These are phyloP conservation scores for Xylaria sp. DNA, from an alignment of 2,329 filamentous ascomycete species.

Conservation along the genomic window DNA sequence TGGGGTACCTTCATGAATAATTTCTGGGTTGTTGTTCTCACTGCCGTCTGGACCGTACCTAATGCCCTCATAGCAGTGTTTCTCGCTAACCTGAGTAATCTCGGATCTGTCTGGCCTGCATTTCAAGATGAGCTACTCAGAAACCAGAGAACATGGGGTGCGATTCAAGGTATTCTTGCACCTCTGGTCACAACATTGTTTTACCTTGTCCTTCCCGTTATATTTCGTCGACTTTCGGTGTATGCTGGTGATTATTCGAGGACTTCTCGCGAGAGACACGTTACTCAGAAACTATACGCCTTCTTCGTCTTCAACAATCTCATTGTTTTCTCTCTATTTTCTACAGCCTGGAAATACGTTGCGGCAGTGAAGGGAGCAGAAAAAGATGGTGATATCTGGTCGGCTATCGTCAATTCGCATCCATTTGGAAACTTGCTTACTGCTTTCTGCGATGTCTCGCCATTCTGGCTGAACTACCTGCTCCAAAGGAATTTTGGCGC, in stretches of 20 bases:
- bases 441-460: constrained; percentile 41
- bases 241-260: constrained; percentile 88
- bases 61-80: constrained; percentile 95
- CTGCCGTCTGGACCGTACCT: constrained; percentile 84
- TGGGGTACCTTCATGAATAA: constrained; percentile 81
- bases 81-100: constrained; percentile 81
- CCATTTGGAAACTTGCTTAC: constrained; percentile 52
- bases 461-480: constrained; percentile 42
- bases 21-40: constrained; percentile 65
- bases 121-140: constrained; percentile 72
- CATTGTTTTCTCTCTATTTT: constrained; percentile 87
- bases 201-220: constrained; percentile 85
- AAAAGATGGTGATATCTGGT: constrained; percentile 70
- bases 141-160: constrained; percentile 76
- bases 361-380: constrained; percentile 68
- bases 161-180: constrained; percentile 88
- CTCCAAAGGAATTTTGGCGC: constrained; percentile 90
- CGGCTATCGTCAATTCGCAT: constrained; percentile 71
- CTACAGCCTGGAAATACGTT: constrained; percentile 65
- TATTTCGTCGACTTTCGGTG: constrained; percentile 87
- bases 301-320: constrained; percentile 98
- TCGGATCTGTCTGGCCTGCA: constrained; percentile 79
- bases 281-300: constrained; percentile 85
- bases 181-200: constrained; percentile 86
- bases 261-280: constrained; percentile 87